Conservation (phyloP, 73 alveolate species). For the Paramecium bursaria region DNA sequence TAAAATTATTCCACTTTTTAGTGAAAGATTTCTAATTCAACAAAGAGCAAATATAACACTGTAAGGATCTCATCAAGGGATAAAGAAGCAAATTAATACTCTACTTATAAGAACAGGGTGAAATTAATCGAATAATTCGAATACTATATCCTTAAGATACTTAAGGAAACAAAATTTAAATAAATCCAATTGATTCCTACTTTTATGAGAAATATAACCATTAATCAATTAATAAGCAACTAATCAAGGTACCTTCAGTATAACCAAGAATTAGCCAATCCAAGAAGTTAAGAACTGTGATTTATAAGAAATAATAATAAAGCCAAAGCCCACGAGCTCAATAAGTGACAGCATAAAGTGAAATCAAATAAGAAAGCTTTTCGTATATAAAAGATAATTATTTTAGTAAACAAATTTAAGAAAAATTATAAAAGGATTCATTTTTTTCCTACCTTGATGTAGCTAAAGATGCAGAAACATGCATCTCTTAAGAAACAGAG, state of each 20-base stretch:
- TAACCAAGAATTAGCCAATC: neutral
- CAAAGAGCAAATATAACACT: neutral
- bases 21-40: neutral
- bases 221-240: neutral
- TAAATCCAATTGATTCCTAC: conserved; percentile 24
- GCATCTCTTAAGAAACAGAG: conserved; percentile 5
- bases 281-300: neutral
- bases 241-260: conserved; percentile 1
- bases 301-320: too few species aligned
- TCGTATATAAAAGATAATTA: conserved; percentile 22
- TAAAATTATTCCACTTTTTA: conserved; percentile 14
- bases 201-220: conserved; percentile 4
- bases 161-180: neutral
- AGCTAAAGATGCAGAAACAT: conserved; percentile 13
- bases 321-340: neutral
- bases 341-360: neutral
- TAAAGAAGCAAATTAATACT: neutral
- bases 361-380: conserved; percentile 43
- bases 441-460: conserved; percentile 32
- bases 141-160: conserved; percentile 2
- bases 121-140: conserved; percentile 2
- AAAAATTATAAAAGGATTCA: conserved; percentile 10
- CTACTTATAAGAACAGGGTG: neutral
- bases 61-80: neutral
- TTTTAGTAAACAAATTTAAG: conserved; percentile 8